Evolutionary conservation across 2,329 filamentous ascomycete species (phyloP), one percentile per base, ranked within the genome.

Genomic region (Aspergillus jensenii): DNA sequence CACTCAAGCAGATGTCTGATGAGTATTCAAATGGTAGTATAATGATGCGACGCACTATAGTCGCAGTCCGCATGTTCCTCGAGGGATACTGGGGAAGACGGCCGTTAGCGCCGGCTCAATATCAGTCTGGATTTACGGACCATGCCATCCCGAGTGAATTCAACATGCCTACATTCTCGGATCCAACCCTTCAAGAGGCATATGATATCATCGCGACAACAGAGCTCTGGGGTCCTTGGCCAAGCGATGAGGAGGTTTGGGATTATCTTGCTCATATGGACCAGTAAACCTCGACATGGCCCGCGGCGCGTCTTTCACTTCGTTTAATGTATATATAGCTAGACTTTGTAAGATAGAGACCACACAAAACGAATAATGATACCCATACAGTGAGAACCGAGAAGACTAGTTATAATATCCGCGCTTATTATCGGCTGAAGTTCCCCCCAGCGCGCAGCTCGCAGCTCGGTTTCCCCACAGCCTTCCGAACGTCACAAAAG

Each of bases 11-110:
- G 52, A 55, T 65, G n/a, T 67, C 72, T 19, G 70, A 74, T 9
- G 70, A 76, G 54, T 65, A 64, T 19, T 44, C 67, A n/a, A 77
- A 76, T 40, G 77, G 77, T 1, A 60, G 64, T 33, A 67, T 61
- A 37, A 71, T 76, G 65, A 69, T 77, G 64, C 74, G 76, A 39
- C 74, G 71, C 35, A 73, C 72, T 21, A 54, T 79, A 41, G 68
- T 76, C 40, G 78, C 77, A 12, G 61, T 71, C 31, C 69, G 76
- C 21, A 66, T 75, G 41, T 78, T 76, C 52, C 61, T 79, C 41
- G 76, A 79, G 59, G 65, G 71, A 50, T 66, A 67, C 48, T 70
- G 68, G 67, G 62, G 60, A 46, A 61, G 52, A 27, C 45, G 52
- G 35, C 45, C 47, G 15, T 41, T 19, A 27, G 51, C 21, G 9